Evolutionary conservation across 257 asterid species (phyloP).

Genomic region (Gynochthodes officinalis): DNA sequence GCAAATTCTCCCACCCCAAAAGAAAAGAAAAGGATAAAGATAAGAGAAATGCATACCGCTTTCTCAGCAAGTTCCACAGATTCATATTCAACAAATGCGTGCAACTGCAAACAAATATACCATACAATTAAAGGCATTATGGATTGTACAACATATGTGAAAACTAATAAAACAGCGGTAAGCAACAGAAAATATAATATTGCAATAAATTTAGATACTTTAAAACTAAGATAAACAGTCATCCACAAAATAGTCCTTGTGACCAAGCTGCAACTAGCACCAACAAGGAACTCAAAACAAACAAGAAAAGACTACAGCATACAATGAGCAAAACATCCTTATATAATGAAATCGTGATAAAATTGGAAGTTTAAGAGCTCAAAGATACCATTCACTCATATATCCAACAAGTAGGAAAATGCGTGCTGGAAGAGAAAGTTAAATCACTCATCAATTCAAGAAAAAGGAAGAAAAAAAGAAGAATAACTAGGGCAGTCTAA

Average conservation of each 20-base stretch:
- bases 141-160: neutral
- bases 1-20: neutral
- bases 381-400: neutral
- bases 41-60: conserved; percentile 49
- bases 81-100: conserved; percentile 89
- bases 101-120: conserved; percentile 54
- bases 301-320: neutral
- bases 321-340: neutral
- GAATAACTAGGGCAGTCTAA: neutral
- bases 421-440: neutral
- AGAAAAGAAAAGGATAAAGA: neutral
- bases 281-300: neutral
- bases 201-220: neutral
- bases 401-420: neutral
- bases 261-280: neutral
- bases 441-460: neutral
- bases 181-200: neutral
- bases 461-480: neutral
- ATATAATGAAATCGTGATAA: neutral
- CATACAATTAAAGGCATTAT: conserved; percentile 16
- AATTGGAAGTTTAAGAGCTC: neutral
- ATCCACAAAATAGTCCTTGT: neutral
- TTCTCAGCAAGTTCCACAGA: conserved; percentile 74
- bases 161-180: neutral
- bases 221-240: neutral